A percentile compares a stretch with the other conserved stretches of the same genome.
phyloP scores from a whole-genome alignment of 2,329 filamentous ascomycete genomes.

The Proliferodiscus dingleyae region DNA sequence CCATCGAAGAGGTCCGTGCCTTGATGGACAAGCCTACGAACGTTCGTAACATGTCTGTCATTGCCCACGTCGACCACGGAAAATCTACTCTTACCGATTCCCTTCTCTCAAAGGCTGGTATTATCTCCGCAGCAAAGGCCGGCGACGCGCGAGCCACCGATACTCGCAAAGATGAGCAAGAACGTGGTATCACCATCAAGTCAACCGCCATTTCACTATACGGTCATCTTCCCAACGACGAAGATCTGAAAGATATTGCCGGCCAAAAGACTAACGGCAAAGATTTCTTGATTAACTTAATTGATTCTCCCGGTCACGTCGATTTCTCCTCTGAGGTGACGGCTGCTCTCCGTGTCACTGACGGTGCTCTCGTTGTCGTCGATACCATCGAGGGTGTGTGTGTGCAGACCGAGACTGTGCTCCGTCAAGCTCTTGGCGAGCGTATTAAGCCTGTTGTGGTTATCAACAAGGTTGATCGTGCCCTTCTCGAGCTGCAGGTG shows the following conservation, averaged over 20 bases:
- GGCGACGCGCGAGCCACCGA: conserved; percentile 95
- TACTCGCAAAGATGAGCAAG: conserved; percentile 95
- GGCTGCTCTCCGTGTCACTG: conserved; percentile 98
- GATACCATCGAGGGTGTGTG: conserved; percentile 99
- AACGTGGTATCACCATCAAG: conserved; percentile 99
- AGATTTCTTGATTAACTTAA: conserved; percentile 99
- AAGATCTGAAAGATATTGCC: conserved; percentile 93
- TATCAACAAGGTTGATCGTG: conserved; percentile 99
- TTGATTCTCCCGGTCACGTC: conserved; percentile 99
- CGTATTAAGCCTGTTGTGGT: conserved; percentile 99
- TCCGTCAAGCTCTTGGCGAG: conserved; percentile 98
- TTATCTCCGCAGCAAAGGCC: conserved; percentile 96
- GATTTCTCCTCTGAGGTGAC: conserved; percentile 99
- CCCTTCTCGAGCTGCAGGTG: conserved; percentile 97
- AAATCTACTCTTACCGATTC: conserved; percentile 99
- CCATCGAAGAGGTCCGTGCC: conserved; percentile 83
- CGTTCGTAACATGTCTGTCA: conserved; percentile 97
- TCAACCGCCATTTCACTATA: conserved; percentile 99
- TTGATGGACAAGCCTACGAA: conserved; percentile 77
- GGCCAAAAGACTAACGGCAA: conserved; percentile 82
- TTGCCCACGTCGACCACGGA: conserved; percentile 99
- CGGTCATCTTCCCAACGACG: conserved; percentile 71
- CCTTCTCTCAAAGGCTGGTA: conserved; percentile 98
- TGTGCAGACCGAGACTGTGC: conserved; percentile 99
- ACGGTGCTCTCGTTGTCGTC: conserved; percentile 99